phyloP scores from a whole-genome alignment of 805 yeast species.

The Candida ovalis region DNA sequence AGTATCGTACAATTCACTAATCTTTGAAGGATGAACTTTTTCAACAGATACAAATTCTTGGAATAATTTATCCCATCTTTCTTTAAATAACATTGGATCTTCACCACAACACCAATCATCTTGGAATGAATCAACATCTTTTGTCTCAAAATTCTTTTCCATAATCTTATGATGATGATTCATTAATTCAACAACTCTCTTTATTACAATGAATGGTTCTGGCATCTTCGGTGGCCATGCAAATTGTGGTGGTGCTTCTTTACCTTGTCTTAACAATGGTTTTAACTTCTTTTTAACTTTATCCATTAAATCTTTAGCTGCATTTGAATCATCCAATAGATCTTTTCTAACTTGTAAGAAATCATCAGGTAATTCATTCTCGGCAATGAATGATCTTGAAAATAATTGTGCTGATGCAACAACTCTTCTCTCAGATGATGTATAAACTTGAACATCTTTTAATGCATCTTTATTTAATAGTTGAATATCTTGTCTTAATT shows the following conservation, averaged over 20 bases:
- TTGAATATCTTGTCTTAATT: slow-evolving; percentile 86
- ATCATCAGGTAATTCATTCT: slow-evolving; percentile 70
- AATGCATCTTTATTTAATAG: slow-evolving; percentile 80
- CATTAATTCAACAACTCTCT: slow-evolving; percentile 93
- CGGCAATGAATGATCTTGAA: slow-evolving; percentile 67
- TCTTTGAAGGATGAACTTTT: slow-evolving; percentile 95
- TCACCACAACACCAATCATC: slow-evolving; percentile 95
- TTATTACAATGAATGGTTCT: slow-evolving; percentile 90
- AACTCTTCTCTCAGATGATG: slow-evolving; percentile 94
- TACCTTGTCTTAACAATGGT: slow-evolving; percentile 90
- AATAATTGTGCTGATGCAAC: slow-evolving; percentile 88
- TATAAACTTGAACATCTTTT: slow-evolving; percentile 79
- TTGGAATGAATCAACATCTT: slow-evolving; percentile 67
- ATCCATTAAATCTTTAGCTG: slow-evolving; percentile 97
- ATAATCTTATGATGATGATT: slow-evolving; percentile 80
- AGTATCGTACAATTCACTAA: slow-evolving; percentile 93
- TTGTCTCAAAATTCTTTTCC: slow-evolving; percentile 71
- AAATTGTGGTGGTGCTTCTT: slow-evolving; percentile 95
- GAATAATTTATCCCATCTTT: slow-evolving; percentile 96
- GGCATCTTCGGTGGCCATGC: slow-evolving; percentile 99
- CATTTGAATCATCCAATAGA: slow-evolving; percentile 91
- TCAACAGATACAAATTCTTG: slow-evolving; percentile 89
- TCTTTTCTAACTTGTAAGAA: slow-evolving; percentile 83
- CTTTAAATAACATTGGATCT: slow-evolving; percentile 84
- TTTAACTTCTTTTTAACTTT: slow-evolving; percentile 94